These are phyloP conservation scores for Oryza meridionalis DNA, from an alignment of 176 grass and related monocot species.

Conservation along the genomic window DNA sequence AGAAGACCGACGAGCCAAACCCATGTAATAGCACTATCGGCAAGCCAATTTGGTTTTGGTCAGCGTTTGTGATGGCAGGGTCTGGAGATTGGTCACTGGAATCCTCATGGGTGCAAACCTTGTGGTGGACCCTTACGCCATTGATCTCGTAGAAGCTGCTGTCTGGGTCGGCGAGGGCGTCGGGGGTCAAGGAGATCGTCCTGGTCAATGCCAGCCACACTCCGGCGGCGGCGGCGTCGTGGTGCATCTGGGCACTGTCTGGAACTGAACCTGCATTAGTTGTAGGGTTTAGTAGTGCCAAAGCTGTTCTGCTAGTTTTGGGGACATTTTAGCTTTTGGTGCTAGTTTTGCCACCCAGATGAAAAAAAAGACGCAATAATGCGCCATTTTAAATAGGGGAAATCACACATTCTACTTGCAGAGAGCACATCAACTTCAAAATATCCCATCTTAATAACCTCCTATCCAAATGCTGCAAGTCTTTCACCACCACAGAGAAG, in stretches of 20 bases:
- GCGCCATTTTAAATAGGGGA: not conserved
- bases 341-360: not conserved
- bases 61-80: not conserved
- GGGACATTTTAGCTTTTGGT: not conserved
- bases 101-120: conserved; percentile 60
- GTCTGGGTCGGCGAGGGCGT: conserved; percentile 68
- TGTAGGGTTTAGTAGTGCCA: conserved; percentile 2
- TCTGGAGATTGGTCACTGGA: conserved; percentile 34
- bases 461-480: not conserved
- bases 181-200: conserved; percentile 72
- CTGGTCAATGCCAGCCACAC: conserved; percentile 79
- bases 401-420: not conserved
- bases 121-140: conserved; percentile 79
- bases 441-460: not conserved
- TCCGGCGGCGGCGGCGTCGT: conserved; percentile 43
- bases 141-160: conserved; percentile 85
- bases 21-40: conserved; percentile 79
- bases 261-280: conserved; percentile 29
- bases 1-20: conserved; percentile 88
- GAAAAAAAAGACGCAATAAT: no score
- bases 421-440: not conserved
- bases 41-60: conserved; percentile 26
- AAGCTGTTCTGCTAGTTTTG: not conserved
- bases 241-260: conserved; percentile 41
- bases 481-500: not conserved